phyloP scores from a whole-genome alignment of 352 stramenopile species.

The Blastocystis sp. region DNA sequence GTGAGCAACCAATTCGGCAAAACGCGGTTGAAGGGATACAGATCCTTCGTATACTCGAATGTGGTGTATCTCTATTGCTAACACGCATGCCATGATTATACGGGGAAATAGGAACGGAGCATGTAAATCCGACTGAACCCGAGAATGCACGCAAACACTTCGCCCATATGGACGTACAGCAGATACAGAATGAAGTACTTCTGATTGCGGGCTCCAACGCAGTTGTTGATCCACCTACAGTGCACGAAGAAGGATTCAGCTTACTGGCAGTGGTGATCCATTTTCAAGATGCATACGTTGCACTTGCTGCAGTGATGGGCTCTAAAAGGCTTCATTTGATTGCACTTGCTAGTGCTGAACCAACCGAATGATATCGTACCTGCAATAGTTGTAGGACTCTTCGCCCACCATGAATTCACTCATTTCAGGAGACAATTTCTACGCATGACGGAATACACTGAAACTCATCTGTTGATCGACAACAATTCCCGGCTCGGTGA shows the following conservation, averaged over 20 bases:
- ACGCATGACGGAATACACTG: not conserved
- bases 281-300: constrained; percentile 61
- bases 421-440: constrained; percentile 22
- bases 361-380: not conserved
- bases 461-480: not conserved
- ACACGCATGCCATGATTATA: not conserved
- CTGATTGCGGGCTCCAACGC: constrained; percentile 63
- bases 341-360: constrained; percentile 53
- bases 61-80: not conserved
- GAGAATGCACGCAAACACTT: constrained; percentile 42
- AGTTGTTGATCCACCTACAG: constrained; percentile 68
- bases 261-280: constrained; percentile 69
- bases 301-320: constrained; percentile 67
- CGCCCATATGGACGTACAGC: constrained; percentile 59
- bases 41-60: not conserved
- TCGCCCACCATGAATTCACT: constrained; percentile 5
- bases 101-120: not conserved
- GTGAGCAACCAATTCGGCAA: not conserved
- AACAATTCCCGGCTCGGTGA: constrained; percentile 51
- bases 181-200: constrained; percentile 68
- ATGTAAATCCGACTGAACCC: constrained; percentile 16
- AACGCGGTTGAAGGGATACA: not conserved
- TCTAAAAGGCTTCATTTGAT: constrained; percentile 44
- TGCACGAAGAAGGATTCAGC: not conserved
- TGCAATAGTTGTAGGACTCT: constrained; percentile 28